Evolutionary conservation across 2,329 filamentous ascomycete species (phyloP).

Genomic region (Atkinsonella texensis): DNA sequence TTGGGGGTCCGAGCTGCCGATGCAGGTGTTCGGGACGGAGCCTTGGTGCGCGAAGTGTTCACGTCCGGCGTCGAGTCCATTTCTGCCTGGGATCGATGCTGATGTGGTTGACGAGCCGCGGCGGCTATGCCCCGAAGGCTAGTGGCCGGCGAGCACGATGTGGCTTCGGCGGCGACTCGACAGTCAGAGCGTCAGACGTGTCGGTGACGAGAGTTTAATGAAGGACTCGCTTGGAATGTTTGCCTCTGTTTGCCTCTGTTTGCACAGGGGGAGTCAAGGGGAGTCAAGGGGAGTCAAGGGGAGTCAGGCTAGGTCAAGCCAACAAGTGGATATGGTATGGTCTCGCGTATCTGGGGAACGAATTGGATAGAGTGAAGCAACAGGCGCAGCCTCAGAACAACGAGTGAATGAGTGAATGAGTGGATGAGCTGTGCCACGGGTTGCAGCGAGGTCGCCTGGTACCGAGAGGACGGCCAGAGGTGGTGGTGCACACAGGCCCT

Average conservation of each 20-base stretch:
- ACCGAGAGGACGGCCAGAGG: too few relatives aligned
- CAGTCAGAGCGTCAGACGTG: background rate
- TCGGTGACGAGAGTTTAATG: background rate
- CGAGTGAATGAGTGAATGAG: too few relatives aligned
- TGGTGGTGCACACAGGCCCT: too few relatives aligned
- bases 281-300: background rate
- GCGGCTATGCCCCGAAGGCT: constrained; percentile 1
- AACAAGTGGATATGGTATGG: background rate
- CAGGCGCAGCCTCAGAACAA: too few relatives aligned
- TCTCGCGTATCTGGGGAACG: too few relatives aligned
- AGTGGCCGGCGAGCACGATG: background rate
- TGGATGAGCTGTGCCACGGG: too few relatives aligned
- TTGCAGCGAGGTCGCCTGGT: too few relatives aligned
- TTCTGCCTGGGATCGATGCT: background rate
- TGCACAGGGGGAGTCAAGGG: background rate
- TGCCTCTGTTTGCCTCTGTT: too few relatives aligned
- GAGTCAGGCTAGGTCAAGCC: background rate
- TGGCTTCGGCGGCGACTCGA: background rate
- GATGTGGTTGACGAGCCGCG: background rate
- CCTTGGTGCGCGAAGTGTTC: constrained; percentile 3
- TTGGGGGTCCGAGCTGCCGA: constrained; percentile 14
- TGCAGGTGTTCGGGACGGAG: constrained; percentile 11
- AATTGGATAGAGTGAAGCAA: too few relatives aligned
- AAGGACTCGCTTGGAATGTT: background rate
- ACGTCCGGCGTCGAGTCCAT: constrained; percentile 3